Evolutionary conservation across 306 rosid species (phyloP).

Genomic region (Cucumis cinereus): DNA sequence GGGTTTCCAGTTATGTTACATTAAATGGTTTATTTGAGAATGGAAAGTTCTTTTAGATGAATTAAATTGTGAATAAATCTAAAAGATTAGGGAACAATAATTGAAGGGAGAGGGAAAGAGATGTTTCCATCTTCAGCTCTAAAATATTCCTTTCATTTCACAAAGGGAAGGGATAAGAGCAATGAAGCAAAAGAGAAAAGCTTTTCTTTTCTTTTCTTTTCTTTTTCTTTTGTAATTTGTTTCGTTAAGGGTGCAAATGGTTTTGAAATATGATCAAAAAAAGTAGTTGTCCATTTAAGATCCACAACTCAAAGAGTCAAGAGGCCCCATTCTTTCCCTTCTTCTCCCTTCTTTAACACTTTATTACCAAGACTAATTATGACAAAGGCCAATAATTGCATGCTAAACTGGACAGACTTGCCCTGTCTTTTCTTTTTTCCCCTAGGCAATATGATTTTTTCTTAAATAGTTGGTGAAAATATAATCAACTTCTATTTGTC

Average conservation of each 20-base stretch:
- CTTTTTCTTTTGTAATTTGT: background rate
- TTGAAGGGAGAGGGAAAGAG: background rate
- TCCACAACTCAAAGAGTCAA: background rate
- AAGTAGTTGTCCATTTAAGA: background rate
- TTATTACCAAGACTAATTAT: conserved; percentile 8
- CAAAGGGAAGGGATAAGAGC: background rate
- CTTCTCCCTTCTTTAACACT: background rate
- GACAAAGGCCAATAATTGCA: background rate
- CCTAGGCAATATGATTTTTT: background rate
- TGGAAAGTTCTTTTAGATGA: background rate
- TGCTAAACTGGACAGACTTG: background rate
- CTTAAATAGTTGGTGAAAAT: background rate
- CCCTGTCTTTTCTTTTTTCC: background rate
- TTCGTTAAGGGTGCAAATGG: background rate
- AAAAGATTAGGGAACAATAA: conserved; percentile 1
- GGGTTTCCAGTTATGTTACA: background rate
- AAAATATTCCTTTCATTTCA: background rate
- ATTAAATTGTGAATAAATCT: background rate
- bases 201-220: background rate
- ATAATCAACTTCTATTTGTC: background rate
- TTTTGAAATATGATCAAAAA: conserved; percentile 1
- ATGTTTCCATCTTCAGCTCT: background rate
- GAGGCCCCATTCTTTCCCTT: background rate
- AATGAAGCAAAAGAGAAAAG: background rate
- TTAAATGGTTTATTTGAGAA: background rate